Conservation (phyloP, 176 grass and related monocot genomes). For the Canna indica region DNA sequence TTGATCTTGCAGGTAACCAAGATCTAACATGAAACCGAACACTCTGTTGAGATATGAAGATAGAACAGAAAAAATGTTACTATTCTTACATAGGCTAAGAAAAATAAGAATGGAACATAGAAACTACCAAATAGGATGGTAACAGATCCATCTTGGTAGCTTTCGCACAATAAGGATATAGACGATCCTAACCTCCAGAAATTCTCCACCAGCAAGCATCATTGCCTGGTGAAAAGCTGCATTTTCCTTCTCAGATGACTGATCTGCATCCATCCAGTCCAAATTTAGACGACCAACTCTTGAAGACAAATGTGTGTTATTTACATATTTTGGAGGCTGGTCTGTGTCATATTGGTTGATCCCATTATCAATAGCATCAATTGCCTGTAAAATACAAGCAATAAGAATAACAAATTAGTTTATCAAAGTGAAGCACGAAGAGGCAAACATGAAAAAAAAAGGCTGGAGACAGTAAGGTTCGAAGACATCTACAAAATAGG, state of each 20-base stretch:
- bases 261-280: constrained; percentile 88
- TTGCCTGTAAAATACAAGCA: constrained; percentile 35
- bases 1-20: constrained; percentile 87
- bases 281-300: constrained; percentile 68
- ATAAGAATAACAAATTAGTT: not conserved
- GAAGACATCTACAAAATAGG: not conserved
- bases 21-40: constrained; percentile 73
- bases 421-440: not conserved
- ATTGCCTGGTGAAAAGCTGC: constrained; percentile 78
- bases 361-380: constrained; percentile 97
- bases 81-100: not conserved
- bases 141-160: not conserved
- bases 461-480: not conserved
- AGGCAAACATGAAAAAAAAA: not conserved
- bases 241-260: constrained; percentile 90
- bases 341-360: constrained; percentile 94
- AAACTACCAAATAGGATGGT: not conserved
- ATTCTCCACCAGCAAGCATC: constrained; percentile 76
- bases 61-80: constrained; percentile 15
- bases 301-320: constrained; percentile 88
- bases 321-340: constrained; percentile 83
- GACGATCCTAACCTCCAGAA: constrained; percentile 51
- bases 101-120: not conserved
- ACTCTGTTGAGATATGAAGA: constrained; percentile 37
- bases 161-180: not conserved